Evolutionary conservation across 2,329 filamentous ascomycete genomes (phyloP).

Genomic region (Dothidotthia symphoricarpi): DNA sequence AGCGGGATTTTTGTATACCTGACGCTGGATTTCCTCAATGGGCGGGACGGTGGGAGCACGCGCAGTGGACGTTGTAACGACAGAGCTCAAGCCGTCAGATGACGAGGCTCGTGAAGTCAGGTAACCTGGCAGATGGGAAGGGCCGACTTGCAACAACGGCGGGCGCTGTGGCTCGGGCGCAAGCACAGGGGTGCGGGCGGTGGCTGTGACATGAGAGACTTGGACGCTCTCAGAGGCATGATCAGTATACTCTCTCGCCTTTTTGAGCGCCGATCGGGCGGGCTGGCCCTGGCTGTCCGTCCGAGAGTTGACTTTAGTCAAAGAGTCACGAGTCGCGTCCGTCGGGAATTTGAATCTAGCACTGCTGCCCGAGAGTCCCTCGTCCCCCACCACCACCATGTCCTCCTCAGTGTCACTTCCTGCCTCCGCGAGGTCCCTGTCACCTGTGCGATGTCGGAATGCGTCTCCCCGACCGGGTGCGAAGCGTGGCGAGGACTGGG

Average conservation of each 20-base stretch:
- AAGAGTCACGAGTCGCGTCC: constrained; percentile 24
- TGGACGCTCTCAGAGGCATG: constrained; percentile 23
- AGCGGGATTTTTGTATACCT: constrained; percentile 20
- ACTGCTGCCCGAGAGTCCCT: constrained; percentile 21
- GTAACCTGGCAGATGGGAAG: constrained; percentile 51
- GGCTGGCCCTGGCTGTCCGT: constrained; percentile 26
- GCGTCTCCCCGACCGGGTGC: constrained; percentile 17
- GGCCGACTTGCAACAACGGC: constrained; percentile 44
- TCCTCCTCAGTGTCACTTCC: constrained; percentile 38
- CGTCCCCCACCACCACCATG: constrained; percentile 25
- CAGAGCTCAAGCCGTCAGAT: constrained; percentile 45
- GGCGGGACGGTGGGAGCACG: constrained; percentile 32
- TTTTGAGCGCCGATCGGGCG: constrained; percentile 18
- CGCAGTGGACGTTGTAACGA: constrained; percentile 35
- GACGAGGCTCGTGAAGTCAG: constrained; percentile 49
- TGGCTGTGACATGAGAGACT: constrained; percentile 19
- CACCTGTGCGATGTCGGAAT: constrained; percentile 20
- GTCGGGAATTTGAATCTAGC: constrained; percentile 21
- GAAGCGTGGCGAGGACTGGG: constrained; percentile 21
- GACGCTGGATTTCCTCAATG: constrained; percentile 33
- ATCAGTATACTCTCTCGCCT: constrained; percentile 23
- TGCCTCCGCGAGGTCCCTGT: constrained; percentile 26
- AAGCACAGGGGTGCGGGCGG: constrained; percentile 23
- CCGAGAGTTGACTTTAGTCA: constrained; percentile 22
- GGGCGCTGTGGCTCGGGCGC: constrained; percentile 38